Base-by-base conservation (phyloP, 78 protist genomes). In the Tieghemostelium lacteum region DNA sequence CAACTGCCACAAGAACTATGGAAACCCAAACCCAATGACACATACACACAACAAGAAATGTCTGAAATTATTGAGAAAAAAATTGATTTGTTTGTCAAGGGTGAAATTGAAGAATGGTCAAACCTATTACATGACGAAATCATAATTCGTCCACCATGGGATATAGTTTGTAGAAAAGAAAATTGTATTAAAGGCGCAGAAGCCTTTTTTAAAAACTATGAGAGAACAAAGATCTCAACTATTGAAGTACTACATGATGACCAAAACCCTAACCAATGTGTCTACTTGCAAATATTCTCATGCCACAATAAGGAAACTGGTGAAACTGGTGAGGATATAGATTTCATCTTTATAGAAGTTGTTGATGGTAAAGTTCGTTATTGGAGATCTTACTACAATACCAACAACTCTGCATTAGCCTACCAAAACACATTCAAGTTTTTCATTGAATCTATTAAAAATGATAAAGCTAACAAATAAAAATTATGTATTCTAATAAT, bases 361-460 rank as follows among this genome's bases (percentile, higher is more conserved):
- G 36, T 28, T 1, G 75, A 63, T 50, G 75, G 58, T 24, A 40
- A 62, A 36, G 54, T 76, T 16, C 31, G 66, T 50, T 76, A 76
- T 64, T 76, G 87, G 87, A 40, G 74, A 34, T 50, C 65, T 24
- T 76, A 76, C 36, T 76, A 64, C 66, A 63, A 65, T 64, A 52
- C 76, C 12, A 26, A 40, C 49, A 24, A 7, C 6, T 17, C 28
- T 16, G 2, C 16, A 19, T n/a, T 16, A 19, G n/a, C 10, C 63
- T 36, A 24, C 6, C 63, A 31, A 29, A 34, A 66, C 24, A 70
- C 52, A 19, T 70, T 70, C 49, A 70, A 50, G 20, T 70, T 49
- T 52, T 70, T 70, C 16, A 70, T 70, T 70, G 31, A 70, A 49
- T 49, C 63, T 49, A 29, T 70, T 17, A n/a, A 37, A n/a, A 16